phyloP scores from a whole-genome alignment of 345 rosid species.

The Eucalyptus tenuipes region DNA sequence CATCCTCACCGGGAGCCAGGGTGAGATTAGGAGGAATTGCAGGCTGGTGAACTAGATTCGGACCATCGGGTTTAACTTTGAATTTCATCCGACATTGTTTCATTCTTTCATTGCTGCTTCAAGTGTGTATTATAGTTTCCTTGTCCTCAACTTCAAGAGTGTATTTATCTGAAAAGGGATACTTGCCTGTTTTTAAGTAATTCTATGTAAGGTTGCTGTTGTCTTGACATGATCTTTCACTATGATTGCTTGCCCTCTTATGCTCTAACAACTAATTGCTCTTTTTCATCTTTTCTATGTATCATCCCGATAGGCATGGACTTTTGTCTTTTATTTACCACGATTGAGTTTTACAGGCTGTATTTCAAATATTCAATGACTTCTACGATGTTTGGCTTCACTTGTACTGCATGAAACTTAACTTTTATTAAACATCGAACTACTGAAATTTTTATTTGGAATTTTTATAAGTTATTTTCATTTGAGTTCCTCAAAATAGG shows the following conservation, averaged over 20 bases:
- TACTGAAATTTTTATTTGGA: too few relatives aligned
- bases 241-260: neutral
- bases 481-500: too few relatives aligned
- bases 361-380: neutral
- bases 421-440: neutral
- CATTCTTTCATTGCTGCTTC: neutral
- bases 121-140: neutral
- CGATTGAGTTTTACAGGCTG: neutral
- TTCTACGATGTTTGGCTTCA: neutral
- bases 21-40: slow-evolving; percentile 2
- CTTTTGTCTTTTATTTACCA: neutral
- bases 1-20: neutral
- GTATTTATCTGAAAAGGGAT: neutral
- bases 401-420: neutral
- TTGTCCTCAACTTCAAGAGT: neutral
- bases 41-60: neutral
- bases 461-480: too few relatives aligned
- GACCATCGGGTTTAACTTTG: neutral
- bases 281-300: neutral
- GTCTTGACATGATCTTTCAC: neutral
- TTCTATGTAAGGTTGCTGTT: neutral
- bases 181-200: neutral
- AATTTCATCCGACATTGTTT: neutral
- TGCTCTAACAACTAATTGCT: neutral
- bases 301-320: neutral